These are phyloP conservation scores for Pilaira anomala DNA, from an alignment of 192 early-diverging fungal genomes.

Conservation along the genomic window DNA sequence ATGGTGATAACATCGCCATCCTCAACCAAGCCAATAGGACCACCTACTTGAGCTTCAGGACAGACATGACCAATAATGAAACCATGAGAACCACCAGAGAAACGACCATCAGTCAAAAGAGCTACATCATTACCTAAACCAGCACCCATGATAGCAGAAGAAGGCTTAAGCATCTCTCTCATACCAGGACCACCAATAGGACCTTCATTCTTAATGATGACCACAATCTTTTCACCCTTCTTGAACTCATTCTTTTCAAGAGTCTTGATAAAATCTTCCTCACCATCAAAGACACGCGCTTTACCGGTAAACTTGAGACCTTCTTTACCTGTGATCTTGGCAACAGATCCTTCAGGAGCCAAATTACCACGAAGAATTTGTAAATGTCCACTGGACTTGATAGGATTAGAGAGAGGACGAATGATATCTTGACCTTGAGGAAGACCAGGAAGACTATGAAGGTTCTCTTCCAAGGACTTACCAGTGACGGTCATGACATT, in stretches of 20 bases:
- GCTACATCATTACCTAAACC: constrained; percentile 97
- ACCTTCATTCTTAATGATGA: constrained; percentile 96
- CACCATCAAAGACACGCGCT: constrained; percentile 90
- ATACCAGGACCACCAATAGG: constrained; percentile 99
- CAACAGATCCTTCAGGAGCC: constrained; percentile 93
- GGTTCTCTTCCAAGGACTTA: constrained; percentile 94
- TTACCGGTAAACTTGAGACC: constrained; percentile 84
- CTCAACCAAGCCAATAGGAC: constrained; percentile 87
- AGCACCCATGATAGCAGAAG: constrained; percentile 98
- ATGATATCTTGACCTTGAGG: constrained; percentile 85
- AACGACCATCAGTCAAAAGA: constrained; percentile 95
- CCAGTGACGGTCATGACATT: constrained; percentile 95
- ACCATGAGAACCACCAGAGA: constrained; percentile 97
- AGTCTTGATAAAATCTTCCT: constrained; percentile 88
- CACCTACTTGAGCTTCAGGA: constrained; percentile 96
- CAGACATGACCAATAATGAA: constrained; percentile 99
- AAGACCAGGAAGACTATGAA: constrained; percentile 73
- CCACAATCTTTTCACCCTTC: constrained; percentile 84
- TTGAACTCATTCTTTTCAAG: constrained; percentile 83
- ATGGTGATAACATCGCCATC: constrained; percentile 90
- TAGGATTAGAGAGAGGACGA: constrained; percentile 73
- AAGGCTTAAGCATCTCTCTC: constrained; percentile 99
- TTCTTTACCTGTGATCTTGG: constrained; percentile 99
- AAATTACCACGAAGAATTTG: constrained; percentile 93
- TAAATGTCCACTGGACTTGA: constrained; percentile 94